These are phyloP conservation scores for Ceratocystis huliohia DNA, from an alignment of 2,329 filamentous ascomycete species.

Conservation along the genomic window DNA sequence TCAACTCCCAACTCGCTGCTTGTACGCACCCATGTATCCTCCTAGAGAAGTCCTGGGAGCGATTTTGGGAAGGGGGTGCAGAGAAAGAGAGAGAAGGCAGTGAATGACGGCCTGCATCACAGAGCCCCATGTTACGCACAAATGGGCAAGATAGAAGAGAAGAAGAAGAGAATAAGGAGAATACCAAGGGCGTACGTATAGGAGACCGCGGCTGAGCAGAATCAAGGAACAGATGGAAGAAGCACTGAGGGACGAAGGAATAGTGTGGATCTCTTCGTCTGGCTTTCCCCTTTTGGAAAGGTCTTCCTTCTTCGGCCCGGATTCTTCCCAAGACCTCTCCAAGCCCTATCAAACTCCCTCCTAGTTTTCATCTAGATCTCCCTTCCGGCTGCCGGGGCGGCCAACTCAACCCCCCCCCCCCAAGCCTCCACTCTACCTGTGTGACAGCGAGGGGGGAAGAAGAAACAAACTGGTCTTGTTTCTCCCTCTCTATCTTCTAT, in stretches of 20 bases:
- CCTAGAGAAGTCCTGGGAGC: neutral
- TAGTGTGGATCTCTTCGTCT: neutral
- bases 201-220: constrained; percentile 1
- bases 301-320: constrained; percentile 5
- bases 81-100: too few relatives aligned
- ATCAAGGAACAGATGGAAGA: neutral
- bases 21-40: neutral
- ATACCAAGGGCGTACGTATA: neutral
- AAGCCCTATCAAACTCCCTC: neutral
- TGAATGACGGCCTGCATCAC: neutral
- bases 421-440: neutral
- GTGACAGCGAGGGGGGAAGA: neutral
- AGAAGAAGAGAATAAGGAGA: neutral
- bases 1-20: neutral
- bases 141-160: neutral
- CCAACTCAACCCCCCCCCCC: neutral
- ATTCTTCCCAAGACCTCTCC: neutral
- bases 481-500: neutral
- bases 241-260: neutral
- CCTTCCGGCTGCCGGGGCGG: neutral
- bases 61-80: neutral
- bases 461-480: neutral
- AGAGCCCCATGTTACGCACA: neutral
- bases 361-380: neutral
- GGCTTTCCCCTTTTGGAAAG: constrained; percentile 1